Conservation (phyloP, 2,329 filamentous ascomycete genomes). For the Arthrobotrys iridis region DNA sequence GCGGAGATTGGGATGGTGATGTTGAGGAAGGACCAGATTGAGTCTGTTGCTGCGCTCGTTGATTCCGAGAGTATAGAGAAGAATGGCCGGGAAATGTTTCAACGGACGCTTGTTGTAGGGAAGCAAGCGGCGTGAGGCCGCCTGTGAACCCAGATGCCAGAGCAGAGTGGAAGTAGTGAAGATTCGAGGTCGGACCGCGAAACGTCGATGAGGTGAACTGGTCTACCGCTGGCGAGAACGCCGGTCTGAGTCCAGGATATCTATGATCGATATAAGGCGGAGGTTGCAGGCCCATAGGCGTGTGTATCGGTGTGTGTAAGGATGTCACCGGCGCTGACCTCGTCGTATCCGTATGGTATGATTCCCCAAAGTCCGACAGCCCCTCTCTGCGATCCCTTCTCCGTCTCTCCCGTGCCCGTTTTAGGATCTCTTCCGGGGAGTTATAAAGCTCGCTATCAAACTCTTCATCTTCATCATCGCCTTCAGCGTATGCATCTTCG, state of each 20-base stretch:
- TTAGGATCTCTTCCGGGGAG: constrained; percentile 57
- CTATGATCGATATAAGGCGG: constrained; percentile 51
- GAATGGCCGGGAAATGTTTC: constrained; percentile 46
- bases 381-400: constrained; percentile 58
- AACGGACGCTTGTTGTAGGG: constrained; percentile 62
- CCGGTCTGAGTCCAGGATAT: constrained; percentile 53
- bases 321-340: constrained; percentile 36
- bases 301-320: constrained; percentile 26
- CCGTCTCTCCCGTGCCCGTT: constrained; percentile 59
- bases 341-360: constrained; percentile 21
- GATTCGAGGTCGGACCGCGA: constrained; percentile 68
- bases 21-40: constrained; percentile 52
- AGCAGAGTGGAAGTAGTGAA: constrained; percentile 85
- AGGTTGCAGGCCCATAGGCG: constrained; percentile 47
- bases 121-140: constrained; percentile 80
- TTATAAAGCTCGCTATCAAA: constrained; percentile 60
- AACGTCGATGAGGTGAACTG: constrained; percentile 54
- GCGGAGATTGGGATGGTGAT: constrained; percentile 56
- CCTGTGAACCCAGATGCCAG: constrained; percentile 76
- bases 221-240: constrained; percentile 56
- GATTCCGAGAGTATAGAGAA: constrained; percentile 27
- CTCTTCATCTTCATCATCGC: constrained; percentile 66
- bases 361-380: constrained; percentile 31
- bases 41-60: constrained; percentile 34
- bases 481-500: constrained; percentile 77